These are phyloP conservation scores for Thermochaetoides dissita DNA, from an alignment of 2,329 filamentous ascomycete genomes.

Conservation along the genomic window DNA sequence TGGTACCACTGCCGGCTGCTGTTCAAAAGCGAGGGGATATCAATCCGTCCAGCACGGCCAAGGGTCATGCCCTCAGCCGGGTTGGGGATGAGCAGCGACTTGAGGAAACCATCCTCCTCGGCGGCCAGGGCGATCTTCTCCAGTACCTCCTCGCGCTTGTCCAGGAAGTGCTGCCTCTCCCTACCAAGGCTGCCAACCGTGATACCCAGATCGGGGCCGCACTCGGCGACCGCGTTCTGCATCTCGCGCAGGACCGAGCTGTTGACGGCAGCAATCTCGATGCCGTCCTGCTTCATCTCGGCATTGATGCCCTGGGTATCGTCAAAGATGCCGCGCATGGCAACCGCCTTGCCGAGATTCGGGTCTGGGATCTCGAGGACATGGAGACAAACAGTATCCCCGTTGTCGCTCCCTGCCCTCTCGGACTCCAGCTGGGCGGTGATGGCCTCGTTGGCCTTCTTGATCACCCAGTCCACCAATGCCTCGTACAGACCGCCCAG, in stretches of 20 bases:
- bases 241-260: constrained; percentile 78
- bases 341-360: constrained; percentile 70
- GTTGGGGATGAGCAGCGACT: constrained; percentile 66
- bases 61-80: constrained; percentile 66
- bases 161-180: constrained; percentile 64
- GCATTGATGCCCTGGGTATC: constrained; percentile 85
- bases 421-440: constrained; percentile 56
- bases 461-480: constrained; percentile 85
- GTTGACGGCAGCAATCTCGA: constrained; percentile 60
- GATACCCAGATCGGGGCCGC: constrained; percentile 66
- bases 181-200: constrained; percentile 51
- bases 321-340: constrained; percentile 83
- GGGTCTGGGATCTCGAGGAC: constrained; percentile 75
- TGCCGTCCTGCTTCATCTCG: constrained; percentile 93
- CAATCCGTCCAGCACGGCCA: constrained; percentile 64
- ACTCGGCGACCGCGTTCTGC: constrained; percentile 64
- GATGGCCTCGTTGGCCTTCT: constrained; percentile 78
- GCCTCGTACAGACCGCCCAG: constrained; percentile 86
- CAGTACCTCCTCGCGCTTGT: constrained; percentile 68
- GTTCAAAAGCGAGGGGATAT: constrained; percentile 58
- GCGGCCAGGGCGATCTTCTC: constrained; percentile 77
- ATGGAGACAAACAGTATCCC: constrained; percentile 78
- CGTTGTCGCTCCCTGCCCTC: constrained; percentile 44
- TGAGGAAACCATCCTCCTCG: constrained; percentile 71
- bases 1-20: constrained; percentile 95